Evolutionary conservation across 2,329 filamentous ascomycete genomes (phyloP).

Genomic region (Exophiala sp.): DNA sequence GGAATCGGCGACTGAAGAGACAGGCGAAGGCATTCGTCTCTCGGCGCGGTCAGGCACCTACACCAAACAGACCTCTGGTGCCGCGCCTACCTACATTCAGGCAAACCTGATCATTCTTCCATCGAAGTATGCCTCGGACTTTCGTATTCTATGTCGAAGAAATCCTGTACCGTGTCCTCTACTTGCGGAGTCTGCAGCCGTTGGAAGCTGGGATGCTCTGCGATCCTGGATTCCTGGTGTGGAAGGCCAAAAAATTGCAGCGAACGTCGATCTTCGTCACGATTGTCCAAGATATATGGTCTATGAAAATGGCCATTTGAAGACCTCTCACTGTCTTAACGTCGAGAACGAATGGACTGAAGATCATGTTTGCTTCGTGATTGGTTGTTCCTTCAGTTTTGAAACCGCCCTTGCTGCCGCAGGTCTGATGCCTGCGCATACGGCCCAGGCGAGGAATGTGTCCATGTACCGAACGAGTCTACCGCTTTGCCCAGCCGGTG

Average conservation of each 20-base stretch:
- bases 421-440: constrained; percentile 53
- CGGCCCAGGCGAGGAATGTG: constrained; percentile 49
- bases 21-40: constrained; percentile 21
- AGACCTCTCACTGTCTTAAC: constrained; percentile 39
- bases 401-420: constrained; percentile 54
- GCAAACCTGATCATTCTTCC: constrained; percentile 62
- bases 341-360: constrained; percentile 53
- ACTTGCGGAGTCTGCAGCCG: constrained; percentile 49
- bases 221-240: constrained; percentile 37
- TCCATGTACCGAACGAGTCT: constrained; percentile 61
- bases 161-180: constrained; percentile 64
- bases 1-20: constrained; percentile 3
- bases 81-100: constrained; percentile 57
- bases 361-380: constrained; percentile 60
- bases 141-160: constrained; percentile 55
- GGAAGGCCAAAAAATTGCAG: constrained; percentile 34
- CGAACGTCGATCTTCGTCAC: constrained; percentile 53
- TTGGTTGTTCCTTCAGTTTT: constrained; percentile 64
- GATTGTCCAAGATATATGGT: constrained; percentile 59
- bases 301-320: constrained; percentile 50
- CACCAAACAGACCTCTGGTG: constrained; percentile 48
- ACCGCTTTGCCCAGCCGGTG: constrained; percentile 55
- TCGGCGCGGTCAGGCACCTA: constrained; percentile 18
- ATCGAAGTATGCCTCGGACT: constrained; percentile 55
- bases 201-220: constrained; percentile 44